A percentile compares a stretch with the other conserved stretches of the same genome.
phyloP scores from a whole-genome alignment of 768 basidiomycete genomes.

The Coprinopsis sp. region DNA sequence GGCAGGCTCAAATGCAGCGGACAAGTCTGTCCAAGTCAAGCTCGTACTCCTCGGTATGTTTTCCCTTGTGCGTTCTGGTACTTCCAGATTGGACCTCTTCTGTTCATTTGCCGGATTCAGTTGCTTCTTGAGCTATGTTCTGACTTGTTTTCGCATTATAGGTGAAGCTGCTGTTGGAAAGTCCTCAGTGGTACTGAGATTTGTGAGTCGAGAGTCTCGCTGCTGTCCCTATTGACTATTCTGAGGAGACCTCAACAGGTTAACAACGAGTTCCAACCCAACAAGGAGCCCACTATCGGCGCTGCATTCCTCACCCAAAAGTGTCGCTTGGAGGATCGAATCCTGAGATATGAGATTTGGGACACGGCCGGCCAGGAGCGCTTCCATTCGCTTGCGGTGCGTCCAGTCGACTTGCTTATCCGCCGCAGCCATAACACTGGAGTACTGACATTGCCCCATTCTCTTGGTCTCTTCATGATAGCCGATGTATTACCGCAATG shows the following conservation, averaged over 20 bases:
- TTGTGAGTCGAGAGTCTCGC: slow-evolving; percentile 49
- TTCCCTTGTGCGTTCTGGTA: not conserved
- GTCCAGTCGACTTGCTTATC: slow-evolving; percentile 24
- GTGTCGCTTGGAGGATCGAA: slow-evolving; percentile 91
- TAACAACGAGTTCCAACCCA: slow-evolving; percentile 96
- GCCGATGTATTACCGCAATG: slow-evolving; percentile 99
- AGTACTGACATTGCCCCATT: slow-evolving; percentile 5
- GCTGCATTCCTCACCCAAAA: slow-evolving; percentile 96
- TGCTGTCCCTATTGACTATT: slow-evolving; percentile 5
- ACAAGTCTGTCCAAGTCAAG: slow-evolving; percentile 97
- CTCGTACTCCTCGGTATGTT: slow-evolving; percentile 84
- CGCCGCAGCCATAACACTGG: not conserved
- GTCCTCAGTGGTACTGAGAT: slow-evolving; percentile 96
- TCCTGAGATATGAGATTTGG: slow-evolving; percentile 95
- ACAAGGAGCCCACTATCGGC: slow-evolving; percentile 98
- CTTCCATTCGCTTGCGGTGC: slow-evolving; percentile 92
- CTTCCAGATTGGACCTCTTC: slow-evolving; percentile 1
- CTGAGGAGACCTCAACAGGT: slow-evolving; percentile 45
- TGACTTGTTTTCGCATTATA: slow-evolving; percentile 27
- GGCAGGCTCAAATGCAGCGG: slow-evolving; percentile 64
- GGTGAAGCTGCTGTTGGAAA: slow-evolving; percentile 99
- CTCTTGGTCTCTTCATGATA: slow-evolving; percentile 24
- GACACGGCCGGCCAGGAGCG: slow-evolving; percentile 95
- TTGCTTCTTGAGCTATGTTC: slow-evolving; percentile 8
- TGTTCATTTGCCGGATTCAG: slow-evolving; percentile 8